Conservation (phyloP, 768 basidiomycete species). For the Suillus placidus region DNA sequence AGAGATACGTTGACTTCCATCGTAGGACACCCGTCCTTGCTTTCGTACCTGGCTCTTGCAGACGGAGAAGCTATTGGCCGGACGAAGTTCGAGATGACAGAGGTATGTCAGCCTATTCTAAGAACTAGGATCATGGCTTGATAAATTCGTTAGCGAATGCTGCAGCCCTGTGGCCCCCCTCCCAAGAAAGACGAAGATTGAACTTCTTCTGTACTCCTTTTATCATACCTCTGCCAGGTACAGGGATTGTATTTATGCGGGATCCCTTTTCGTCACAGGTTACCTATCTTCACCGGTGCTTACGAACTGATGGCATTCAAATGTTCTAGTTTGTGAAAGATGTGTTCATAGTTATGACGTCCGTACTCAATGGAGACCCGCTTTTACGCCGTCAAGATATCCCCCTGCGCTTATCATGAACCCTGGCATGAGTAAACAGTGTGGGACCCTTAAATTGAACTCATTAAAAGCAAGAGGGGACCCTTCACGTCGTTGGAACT, state of each 20-base stretch:
- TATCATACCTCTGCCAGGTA: background rate
- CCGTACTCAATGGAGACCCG: background rate
- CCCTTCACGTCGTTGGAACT: background rate
- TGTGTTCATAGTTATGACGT: background rate
- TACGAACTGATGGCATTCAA: background rate
- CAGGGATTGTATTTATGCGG: background rate
- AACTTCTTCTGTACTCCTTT: background rate
- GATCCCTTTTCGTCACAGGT: background rate
- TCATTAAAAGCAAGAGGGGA: background rate
- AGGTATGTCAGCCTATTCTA: constrained; percentile 52
- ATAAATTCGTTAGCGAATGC: constrained; percentile 66
- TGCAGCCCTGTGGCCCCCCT: constrained; percentile 93
- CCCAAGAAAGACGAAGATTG: constrained; percentile 86
- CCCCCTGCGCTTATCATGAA: too few species aligned
- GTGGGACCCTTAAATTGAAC: background rate
- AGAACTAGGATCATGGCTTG: constrained; percentile 25
- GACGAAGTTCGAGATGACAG: constrained; percentile 91
- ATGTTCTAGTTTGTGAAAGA: background rate
- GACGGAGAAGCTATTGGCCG: constrained; percentile 93
- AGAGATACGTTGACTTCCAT: constrained; percentile 94
- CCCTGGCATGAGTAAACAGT: background rate
- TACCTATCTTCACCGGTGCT: background rate
- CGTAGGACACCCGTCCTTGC: constrained; percentile 84
- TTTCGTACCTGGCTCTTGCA: constrained; percentile 88
- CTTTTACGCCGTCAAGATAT: background rate